Base-by-base conservation (phyloP, 495 filamentous ascomycete genomes). In the Penicillium daleae region DNA sequence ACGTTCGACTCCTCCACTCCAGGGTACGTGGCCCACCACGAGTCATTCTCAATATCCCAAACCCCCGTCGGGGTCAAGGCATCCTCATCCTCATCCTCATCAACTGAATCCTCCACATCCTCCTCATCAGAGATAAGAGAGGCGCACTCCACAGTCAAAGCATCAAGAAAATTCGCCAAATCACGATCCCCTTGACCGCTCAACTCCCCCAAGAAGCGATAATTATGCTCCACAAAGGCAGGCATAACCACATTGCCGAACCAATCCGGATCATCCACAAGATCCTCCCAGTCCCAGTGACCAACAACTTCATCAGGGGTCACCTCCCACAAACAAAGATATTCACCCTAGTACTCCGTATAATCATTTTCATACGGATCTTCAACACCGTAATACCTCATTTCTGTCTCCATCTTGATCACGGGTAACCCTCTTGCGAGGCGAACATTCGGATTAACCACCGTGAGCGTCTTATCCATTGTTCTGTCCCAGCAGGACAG, bases 241-340 rank as follows among this genome's bases (percentile, higher is more conserved):
- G 39, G 39, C 19, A 42, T 3, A 4, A 42, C 13, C 13, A 17
- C 39, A 19, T 42, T 19, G 3, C 3, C 9, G 39, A 5, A 42
- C 39, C 39, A 42, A 42, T 10, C 4, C 4, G 29, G 29, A 31
- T 31, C 29, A 24, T 49, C 29, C 2, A 49, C n/a, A 35, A 59
- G 56, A 12, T 13, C 24, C 9, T 59, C 42, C 56, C 42, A 59
- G 26, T 59, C 29, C 42, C 40, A 35, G 26, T 49, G 27, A 10
- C 2, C 56, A 1, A 59, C 42, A 33, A 59, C 42, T 32, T 59
- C 56, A 31, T 59, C 40, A 9, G 56, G 56, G 29, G 42, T 50
- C 1, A 59, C 42, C 56, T 59, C 56, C 56, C 56, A 59, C 35
- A 50, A 42, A 33, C 56, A 59, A 19, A 59, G 42, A 59, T 50